These are phyloP conservation scores for Paramecium sexaurelia DNA, from an alignment of 73 alveolate genomes.

Conservation along the genomic window DNA sequence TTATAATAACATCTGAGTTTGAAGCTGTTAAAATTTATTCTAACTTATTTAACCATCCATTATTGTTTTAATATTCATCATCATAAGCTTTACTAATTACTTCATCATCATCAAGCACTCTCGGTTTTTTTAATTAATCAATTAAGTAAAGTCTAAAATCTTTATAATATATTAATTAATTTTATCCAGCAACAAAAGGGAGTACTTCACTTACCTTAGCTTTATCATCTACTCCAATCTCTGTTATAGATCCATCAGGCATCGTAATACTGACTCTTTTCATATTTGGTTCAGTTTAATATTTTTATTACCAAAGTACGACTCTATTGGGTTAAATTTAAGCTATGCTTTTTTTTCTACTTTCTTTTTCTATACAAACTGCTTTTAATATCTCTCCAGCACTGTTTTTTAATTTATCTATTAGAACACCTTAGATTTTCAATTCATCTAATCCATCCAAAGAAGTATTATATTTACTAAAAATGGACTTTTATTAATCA, in stretches of 20 bases:
- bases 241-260: neutral
- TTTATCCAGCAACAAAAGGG: neutral
- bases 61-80: conserved; percentile 13
- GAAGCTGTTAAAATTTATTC: neutral
- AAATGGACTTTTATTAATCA: neutral
- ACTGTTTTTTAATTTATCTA: conserved; percentile 3
- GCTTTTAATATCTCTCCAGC: conserved; percentile 39
- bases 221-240: conserved; percentile 26
- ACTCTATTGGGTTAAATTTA: neutral
- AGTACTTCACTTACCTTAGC: conserved; percentile 5
- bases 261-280: neutral
- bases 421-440: neutral
- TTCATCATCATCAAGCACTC: conserved; percentile 55
- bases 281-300: neutral
- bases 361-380: neutral
- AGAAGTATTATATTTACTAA: neutral
- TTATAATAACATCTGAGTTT: neutral
- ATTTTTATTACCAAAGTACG: neutral
- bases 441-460: conserved; percentile 34
- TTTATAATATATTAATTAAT: neutral
- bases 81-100: neutral
- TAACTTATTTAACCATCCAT: neutral
- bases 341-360: neutral
- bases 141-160: conserved; percentile 28
- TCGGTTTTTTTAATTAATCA: neutral